Conservation (phyloP, 495 filamentous ascomycete genomes). For the Neurospora tetrasperma region DNA sequence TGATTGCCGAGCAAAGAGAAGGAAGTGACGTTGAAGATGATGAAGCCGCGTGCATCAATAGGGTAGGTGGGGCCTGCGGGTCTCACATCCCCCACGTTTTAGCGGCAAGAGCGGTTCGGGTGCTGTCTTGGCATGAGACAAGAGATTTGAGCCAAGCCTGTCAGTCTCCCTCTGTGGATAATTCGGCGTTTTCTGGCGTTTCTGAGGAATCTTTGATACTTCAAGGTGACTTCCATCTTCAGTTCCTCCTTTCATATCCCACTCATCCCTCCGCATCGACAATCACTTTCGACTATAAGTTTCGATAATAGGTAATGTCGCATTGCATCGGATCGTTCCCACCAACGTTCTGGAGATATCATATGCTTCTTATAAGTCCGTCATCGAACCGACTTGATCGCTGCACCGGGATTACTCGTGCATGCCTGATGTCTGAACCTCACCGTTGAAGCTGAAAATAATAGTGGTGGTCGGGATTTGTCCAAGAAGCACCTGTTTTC, state of each 20-base stretch:
- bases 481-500: not conserved
- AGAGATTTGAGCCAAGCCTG: not conserved
- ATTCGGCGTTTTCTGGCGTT: not conserved
- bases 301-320: too few species aligned
- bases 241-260: not conserved
- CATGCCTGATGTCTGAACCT: not conserved
- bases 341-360: not conserved
- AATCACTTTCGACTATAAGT: not conserved
- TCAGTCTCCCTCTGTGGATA: not conserved
- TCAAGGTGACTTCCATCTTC: too few species aligned
- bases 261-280: not conserved
- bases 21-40: not conserved
- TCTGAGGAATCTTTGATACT: too few species aligned
- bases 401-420: not conserved
- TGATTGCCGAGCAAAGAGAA: not conserved
- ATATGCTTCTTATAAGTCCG: not conserved
- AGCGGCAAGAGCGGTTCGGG: not conserved
- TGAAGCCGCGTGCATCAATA: not conserved
- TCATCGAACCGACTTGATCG: not conserved
- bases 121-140: not conserved
- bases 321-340: too few species aligned
- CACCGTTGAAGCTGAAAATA: not conserved
- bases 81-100: not conserved
- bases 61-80: not conserved
- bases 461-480: not conserved